phyloP scores from a whole-genome alignment of 2,329 filamentous ascomycete genomes.

The Fusarium albosuccineum region DNA sequence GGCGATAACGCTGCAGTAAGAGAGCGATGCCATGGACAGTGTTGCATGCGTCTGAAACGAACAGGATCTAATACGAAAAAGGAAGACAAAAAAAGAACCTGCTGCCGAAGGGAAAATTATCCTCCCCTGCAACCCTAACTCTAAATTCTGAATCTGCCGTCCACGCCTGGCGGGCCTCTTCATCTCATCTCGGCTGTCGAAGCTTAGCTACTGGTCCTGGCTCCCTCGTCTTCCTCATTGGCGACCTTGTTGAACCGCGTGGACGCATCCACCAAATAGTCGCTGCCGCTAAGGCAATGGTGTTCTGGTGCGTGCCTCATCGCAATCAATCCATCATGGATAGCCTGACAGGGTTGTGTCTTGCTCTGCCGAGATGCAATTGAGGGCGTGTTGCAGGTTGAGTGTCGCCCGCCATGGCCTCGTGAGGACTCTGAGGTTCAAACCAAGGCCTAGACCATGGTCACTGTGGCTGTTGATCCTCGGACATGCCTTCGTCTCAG shows the following conservation, averaged over 20 bases:
- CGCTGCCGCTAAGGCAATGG: conserved; percentile 24
- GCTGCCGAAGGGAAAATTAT: conserved; percentile 13
- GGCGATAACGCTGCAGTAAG: conserved; percentile 19
- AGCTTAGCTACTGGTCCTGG: conserved; percentile 35
- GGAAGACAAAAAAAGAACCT: conserved; percentile 31
- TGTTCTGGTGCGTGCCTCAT: conserved; percentile 22
- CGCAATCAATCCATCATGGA: conserved; percentile 7
- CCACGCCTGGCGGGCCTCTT: conserved; percentile 8
- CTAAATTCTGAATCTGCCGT: conserved; percentile 28
- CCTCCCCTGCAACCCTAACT: conserved; percentile 25
- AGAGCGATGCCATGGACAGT: conserved; percentile 17
- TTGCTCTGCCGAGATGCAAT: neutral
- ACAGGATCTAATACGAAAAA: conserved; percentile 19
- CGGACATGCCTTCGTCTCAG: conserved; percentile 12
- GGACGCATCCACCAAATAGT: conserved; percentile 28
- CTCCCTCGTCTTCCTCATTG: conserved; percentile 7
- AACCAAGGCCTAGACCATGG: conserved; percentile 20
- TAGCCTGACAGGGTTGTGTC: neutral
- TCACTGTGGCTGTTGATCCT: conserved; percentile 15
- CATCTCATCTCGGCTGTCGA: conserved; percentile 44
- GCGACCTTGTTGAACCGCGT: neutral
- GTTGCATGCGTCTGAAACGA: conserved; percentile 22
- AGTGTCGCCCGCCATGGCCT: conserved; percentile 4
- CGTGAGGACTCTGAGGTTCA: conserved; percentile 3
- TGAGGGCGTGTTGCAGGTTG: conserved; percentile 6